Evolutionary conservation across 2,329 filamentous ascomycete genomes (phyloP).

Genomic region (Blumeria graminis): DNA sequence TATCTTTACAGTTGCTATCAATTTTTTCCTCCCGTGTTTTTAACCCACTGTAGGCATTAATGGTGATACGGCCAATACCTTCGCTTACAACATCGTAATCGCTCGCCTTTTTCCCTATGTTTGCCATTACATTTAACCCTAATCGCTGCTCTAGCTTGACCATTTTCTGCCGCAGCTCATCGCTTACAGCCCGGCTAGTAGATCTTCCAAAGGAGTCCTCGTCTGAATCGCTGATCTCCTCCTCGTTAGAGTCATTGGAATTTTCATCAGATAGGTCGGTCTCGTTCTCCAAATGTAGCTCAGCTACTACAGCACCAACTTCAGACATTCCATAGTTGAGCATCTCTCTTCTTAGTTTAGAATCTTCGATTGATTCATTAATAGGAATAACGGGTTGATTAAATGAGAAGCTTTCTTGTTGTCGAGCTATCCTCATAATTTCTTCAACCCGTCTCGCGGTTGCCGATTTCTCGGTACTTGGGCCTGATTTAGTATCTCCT

Average conservation of each 20-base stretch:
- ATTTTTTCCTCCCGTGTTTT: conserved; percentile 38
- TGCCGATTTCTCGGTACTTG: conserved; percentile 9
- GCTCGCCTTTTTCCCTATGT: conserved; percentile 24
- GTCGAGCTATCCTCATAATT: conserved; percentile 30
- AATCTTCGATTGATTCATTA: conserved; percentile 59
- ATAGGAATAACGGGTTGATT: conserved; percentile 36
- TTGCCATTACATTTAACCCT: conserved; percentile 28
- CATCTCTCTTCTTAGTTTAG: conserved; percentile 65
- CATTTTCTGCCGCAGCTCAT: conserved; percentile 56
- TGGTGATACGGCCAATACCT: conserved; percentile 30
- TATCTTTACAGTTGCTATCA: conserved; percentile 36
- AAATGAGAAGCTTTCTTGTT: conserved; percentile 21
- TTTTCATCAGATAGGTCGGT: conserved; percentile 30
- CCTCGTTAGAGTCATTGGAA: conserved; percentile 26
- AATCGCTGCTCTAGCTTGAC: conserved; percentile 59
- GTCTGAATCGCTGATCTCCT: conserved; percentile 27
- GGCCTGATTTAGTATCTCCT: conserved; percentile 28
- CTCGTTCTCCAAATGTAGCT: conserved; percentile 54
- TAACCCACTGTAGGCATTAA: conserved; percentile 16
- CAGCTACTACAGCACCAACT: conserved; percentile 75
- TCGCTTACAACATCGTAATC: conserved; percentile 19
- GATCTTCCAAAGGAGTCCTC: conserved; percentile 56
- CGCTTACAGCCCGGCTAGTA: conserved; percentile 41
- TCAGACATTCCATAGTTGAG: conserved; percentile 71
- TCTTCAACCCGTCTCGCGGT: conserved; percentile 22